A percentile compares a stretch with the other conserved stretches of the same genome.
phyloP scores from a whole-genome alignment of 495 filamentous ascomycete genomes.

The Penicillium steckii region DNA sequence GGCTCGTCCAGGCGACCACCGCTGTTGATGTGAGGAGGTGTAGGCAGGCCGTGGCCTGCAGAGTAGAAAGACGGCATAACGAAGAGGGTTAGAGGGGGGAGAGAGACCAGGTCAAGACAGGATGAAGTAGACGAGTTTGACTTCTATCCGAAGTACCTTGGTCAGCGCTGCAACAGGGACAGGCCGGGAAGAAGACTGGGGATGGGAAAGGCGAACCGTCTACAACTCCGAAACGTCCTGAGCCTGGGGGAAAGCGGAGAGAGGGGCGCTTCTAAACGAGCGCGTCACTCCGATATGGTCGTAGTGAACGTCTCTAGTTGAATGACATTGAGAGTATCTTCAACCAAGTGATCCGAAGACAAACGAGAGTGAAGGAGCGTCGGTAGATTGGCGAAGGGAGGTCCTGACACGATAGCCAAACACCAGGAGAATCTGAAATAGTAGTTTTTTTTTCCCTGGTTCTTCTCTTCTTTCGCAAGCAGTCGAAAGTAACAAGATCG shows the following conservation, averaged over 20 bases:
- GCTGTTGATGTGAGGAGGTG: conserved; percentile 43
- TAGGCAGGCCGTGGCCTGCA: conserved; percentile 46
- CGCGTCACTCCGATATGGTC: conserved; percentile 38
- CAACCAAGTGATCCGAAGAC: conserved; percentile 19
- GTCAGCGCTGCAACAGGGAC: conserved; percentile 12
- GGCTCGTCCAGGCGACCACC: conserved; percentile 44
- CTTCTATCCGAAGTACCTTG: conserved; percentile 7
- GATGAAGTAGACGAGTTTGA: conserved; percentile 33
- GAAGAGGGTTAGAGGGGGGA: conserved; percentile 17
- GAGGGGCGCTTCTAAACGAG: conserved; percentile 45
- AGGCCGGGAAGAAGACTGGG: conserved; percentile 10
- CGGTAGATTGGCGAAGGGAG: neutral
- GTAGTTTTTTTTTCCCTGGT: too few relatives aligned
- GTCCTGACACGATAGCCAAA: neutral
- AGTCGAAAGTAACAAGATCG: conserved; percentile 2
- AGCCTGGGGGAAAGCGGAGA: conserved; percentile 27
- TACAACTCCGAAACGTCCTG: conserved; percentile 44
- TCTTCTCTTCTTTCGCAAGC: neutral
- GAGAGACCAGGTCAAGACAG: conserved; percentile 40
- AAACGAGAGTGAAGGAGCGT: conserved; percentile 31
- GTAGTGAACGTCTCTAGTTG: conserved; percentile 40
- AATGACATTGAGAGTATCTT: conserved; percentile 42
- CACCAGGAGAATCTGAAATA: neutral
- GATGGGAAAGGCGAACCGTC: conserved; percentile 47
- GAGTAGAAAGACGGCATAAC: conserved; percentile 48